Conservation (phyloP, 371 early-diverging fungal genomes). For the Mucor lusitanicus region DNA sequence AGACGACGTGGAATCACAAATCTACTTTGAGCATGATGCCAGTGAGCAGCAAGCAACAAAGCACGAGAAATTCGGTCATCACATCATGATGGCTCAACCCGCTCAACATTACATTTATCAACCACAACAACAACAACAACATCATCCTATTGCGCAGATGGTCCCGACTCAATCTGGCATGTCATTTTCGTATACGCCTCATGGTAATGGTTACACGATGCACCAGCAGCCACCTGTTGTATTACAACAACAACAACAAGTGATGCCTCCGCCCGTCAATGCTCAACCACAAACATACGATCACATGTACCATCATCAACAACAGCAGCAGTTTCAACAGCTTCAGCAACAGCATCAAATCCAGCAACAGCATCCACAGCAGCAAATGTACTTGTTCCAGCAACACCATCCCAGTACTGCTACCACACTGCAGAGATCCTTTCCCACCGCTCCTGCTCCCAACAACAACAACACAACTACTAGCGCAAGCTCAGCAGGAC, state of each 20-base stretch:
- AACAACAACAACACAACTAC: neutral
- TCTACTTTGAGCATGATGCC: slow-evolving; percentile 7
- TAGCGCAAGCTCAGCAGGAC: neutral
- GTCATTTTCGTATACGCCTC: slow-evolving; percentile 19
- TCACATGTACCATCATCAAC: slow-evolving; percentile 3
- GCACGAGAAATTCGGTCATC: neutral
- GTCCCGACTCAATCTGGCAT: slow-evolving; percentile 22
- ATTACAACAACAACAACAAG: slow-evolving; percentile 6
- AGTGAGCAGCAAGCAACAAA: neutral
- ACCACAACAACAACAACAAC: neutral
- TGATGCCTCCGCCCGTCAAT: neutral
- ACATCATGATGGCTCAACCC: slow-evolving; percentile 1
- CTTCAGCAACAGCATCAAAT: slow-evolving; percentile 4
- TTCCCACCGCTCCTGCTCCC: neutral
- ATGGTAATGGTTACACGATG: slow-evolving; percentile 17
- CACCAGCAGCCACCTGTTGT: slow-evolving; percentile 13
- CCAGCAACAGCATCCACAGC: slow-evolving; percentile 9
- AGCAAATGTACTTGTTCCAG: slow-evolving; percentile 4
- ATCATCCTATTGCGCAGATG: slow-evolving; percentile 10
- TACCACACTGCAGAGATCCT: neutral
- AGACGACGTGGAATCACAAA: slow-evolving; percentile 1
- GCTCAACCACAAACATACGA: neutral
- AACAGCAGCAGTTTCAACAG: slow-evolving; percentile 4
- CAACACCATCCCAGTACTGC: slow-evolving; percentile 6
- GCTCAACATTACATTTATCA: neutral